Evolutionary conservation across 306 rosid genomes (phyloP), one percentile per base, ranked within the genome.

Genomic region (Arachis hypogaea): DNA sequence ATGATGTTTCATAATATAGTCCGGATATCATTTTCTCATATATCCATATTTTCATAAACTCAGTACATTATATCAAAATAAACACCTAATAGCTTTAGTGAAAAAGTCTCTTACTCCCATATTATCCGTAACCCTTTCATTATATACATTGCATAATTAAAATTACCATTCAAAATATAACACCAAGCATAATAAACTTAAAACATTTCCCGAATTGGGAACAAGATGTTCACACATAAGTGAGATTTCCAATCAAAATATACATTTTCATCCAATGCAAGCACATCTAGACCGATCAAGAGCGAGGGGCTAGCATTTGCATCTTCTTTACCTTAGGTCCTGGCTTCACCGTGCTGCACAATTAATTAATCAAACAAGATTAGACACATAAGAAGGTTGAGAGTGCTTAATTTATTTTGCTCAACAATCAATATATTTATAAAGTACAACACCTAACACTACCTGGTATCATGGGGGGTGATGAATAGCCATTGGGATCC

Each of bases 401-500:
- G 28, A 22, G 28, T 22, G 28, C 28, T 22, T 22, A 22, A 22
- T 22, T 22, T 22, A 22, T 22, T 22, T 22, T 22, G 28, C 28
- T 22, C 28, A 22, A 22, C 28, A 22, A 22, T 22, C 28, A 22
- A 22, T 22, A 22, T 22, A 22, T 22, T 22, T 22, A 22, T 22
- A 22, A 22, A 22, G 28, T 22, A 22, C 28, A 22, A 22, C 28
- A 22, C 28, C 28, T 22, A 22, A 33, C 69, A 63, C 58, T 90
- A 94, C 98, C 98, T 82, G 74, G 89, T 88, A 64, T 94, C 98
- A 80, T 91, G 94, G 9, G 98, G 98, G 44, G 98, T 94, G 61
- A 94, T 89, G 74, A 91, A 86, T 82, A 91, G 79, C 98, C 98
- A 94, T 50, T 94, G 98, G 69, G 98, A 91, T 75, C 98, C 97